A percentile compares a stretch with the other conserved stretches of the same genome.
Conservation (phyloP, 495 filamentous ascomycete species). For the Lophium mytilinum region DNA sequence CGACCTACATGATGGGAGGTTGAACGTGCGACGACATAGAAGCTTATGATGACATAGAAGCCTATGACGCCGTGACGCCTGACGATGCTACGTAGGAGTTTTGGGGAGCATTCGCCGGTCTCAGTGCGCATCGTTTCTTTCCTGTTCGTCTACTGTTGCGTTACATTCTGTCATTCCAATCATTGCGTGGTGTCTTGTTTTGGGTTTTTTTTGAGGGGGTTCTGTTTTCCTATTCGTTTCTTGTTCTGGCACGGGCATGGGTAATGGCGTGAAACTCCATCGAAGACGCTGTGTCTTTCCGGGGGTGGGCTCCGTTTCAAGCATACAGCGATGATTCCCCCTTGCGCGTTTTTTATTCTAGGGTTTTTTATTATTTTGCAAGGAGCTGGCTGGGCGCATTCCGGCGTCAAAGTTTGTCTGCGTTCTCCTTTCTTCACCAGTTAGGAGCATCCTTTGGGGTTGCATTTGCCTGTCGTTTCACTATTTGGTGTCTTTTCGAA, state of each 20-base stretch:
- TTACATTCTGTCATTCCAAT: slow-evolving; percentile 25
- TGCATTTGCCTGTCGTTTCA: slow-evolving; percentile 15
- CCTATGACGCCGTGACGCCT: slow-evolving; percentile 13
- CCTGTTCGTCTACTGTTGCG: slow-evolving; percentile 11
- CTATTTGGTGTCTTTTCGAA: slow-evolving; percentile 1
- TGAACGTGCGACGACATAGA: slow-evolving; percentile 2
- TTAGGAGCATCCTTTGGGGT: slow-evolving; percentile 5
- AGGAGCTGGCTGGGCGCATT: slow-evolving; percentile 11
- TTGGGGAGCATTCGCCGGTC: slow-evolving; percentile 7
- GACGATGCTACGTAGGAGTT: slow-evolving; percentile 17
- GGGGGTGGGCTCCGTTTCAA: slow-evolving; percentile 20
- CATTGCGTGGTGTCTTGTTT: slow-evolving; percentile 24
- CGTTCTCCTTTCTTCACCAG: neutral
- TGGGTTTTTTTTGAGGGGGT: neutral
- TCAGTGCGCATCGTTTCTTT: slow-evolving; percentile 7
- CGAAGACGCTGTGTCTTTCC: slow-evolving; percentile 10
- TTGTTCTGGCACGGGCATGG: slow-evolving; percentile 22
- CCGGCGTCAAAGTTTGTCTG: neutral
- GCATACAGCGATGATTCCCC: slow-evolving; percentile 30
- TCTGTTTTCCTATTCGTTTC: slow-evolving; percentile 7
- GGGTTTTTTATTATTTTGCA: neutral
- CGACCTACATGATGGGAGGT: slow-evolving; percentile 25
- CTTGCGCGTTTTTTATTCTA: slow-evolving; percentile 25
- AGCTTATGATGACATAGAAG: neutral
- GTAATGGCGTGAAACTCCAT: slow-evolving; percentile 24